phyloP scores from a whole-genome alignment of 345 rosid species.

The Chamaenerion angustifolium region DNA sequence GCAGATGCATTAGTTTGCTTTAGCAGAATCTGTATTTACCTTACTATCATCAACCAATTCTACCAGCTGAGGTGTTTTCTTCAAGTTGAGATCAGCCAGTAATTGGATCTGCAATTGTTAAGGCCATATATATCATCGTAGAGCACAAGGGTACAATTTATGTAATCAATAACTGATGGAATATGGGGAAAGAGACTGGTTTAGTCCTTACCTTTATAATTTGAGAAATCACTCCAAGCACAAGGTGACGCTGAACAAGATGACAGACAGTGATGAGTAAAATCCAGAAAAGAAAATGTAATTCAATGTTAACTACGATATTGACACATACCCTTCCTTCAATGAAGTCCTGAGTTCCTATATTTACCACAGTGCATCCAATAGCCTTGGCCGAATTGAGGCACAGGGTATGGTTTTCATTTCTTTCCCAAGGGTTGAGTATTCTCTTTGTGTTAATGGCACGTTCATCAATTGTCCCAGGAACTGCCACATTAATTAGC shows the following conservation, averaged over 20 bases:
- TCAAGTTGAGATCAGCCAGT: constrained; percentile 92
- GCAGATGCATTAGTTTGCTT: not conserved
- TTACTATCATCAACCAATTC: constrained; percentile 81
- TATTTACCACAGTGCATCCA: constrained; percentile 97
- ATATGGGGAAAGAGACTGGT: not conserved
- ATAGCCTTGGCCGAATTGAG: constrained; percentile 96
- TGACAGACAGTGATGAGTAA: constrained; percentile 3
- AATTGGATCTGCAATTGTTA: constrained; percentile 56
- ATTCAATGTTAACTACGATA: not conserved
- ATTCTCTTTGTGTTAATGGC: constrained; percentile 86
- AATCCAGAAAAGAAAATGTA: not conserved
- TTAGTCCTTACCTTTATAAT: constrained; percentile 60
- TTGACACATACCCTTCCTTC: constrained; percentile 81
- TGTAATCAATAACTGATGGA: not conserved
- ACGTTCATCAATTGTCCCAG: constrained; percentile 96
- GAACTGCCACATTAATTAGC: constrained; percentile 96
- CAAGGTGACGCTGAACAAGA: constrained; percentile 89
- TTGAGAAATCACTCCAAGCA: constrained; percentile 92
- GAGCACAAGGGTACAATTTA: no score
- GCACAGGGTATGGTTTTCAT: constrained; percentile 91
- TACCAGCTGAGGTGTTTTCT: constrained; percentile 90
- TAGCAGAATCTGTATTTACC: constrained; percentile 22
- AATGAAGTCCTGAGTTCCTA: constrained; percentile 82
- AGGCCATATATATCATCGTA: no score
- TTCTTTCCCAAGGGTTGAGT: constrained; percentile 99